phyloP scores from a whole-genome alignment of 768 basidiomycete species.

The Leccinellum luteum region DNA sequence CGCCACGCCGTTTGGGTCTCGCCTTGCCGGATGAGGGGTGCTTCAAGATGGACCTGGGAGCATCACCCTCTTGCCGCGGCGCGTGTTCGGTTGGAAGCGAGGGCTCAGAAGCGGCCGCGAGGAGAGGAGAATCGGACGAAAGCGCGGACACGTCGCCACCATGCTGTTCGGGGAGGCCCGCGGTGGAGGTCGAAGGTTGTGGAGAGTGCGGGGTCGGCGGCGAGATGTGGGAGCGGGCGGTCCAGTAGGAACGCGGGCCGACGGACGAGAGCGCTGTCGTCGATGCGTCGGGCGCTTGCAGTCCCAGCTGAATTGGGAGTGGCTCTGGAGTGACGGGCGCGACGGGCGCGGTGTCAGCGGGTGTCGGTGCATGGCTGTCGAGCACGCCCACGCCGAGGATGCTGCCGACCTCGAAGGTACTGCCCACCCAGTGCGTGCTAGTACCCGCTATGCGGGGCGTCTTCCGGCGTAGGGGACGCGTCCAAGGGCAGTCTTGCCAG shows the following conservation, averaged over 20 bases:
- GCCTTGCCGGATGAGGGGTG: slow-evolving; percentile 7
- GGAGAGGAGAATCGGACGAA: slow-evolving; percentile 27
- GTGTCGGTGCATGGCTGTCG: slow-evolving; percentile 22
- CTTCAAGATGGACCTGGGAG: slow-evolving; percentile 27
- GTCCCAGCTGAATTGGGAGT: background rate
- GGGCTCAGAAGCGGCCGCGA: slow-evolving; percentile 11
- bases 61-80: slow-evolving; percentile 5
- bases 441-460: background rate
- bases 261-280: slow-evolving; percentile 20
- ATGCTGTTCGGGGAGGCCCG: slow-evolving; percentile 13
- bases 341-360: background rate
- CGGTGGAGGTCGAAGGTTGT: slow-evolving; percentile 12
- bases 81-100: slow-evolving; percentile 5
- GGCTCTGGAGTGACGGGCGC: background rate
- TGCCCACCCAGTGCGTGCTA: slow-evolving; percentile 58
- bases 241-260: slow-evolving; percentile 22
- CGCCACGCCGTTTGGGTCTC: slow-evolving; percentile 8
- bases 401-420: slow-evolving; percentile 75
- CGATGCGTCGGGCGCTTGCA: slow-evolving; percentile 13
- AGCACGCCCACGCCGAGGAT: slow-evolving; percentile 68
- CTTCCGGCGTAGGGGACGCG: slow-evolving; percentile 38
- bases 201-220: slow-evolving; percentile 10
- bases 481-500: slow-evolving; percentile 74
- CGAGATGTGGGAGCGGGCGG: slow-evolving; percentile 17
- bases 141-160: slow-evolving; percentile 10